Base-by-base conservation (phyloP, 352 stramenopile genomes). In the Phytophthora pini region DNA sequence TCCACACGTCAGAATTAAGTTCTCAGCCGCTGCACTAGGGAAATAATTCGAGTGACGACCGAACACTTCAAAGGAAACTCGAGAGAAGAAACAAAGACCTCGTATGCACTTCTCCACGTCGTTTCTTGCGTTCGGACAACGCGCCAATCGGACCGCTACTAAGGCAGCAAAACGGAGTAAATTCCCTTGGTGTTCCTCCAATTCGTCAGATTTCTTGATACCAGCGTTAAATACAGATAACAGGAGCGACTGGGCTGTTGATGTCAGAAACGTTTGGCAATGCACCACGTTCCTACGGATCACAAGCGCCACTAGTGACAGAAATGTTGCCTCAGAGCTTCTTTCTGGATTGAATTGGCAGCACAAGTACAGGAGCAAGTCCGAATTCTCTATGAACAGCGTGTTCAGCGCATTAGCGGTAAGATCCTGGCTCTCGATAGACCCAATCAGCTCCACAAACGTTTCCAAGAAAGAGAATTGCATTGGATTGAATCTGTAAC, bases 41-140 rank as follows among this genome's bases (percentile, higher is more conserved):
- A 67, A 67, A 36, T 12, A 36, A 3, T 17, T 22, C 15, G 56
- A 22, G 5, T 36, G 63, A 10, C 44, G 26, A 6, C 43, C 39
- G 31, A 67, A 71, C 5, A 71, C 6, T 38, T 71, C 63, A 8
- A 57, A 71, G 7, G 56, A 46, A 11, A 71, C 39, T 27, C 56
- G 56, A 2, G 63, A 67, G n/a, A 67, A 71, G n/a, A 67, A 29
- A 0, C 17, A 3, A 1, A 71, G 49, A 4, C 20, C 40, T 34
- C 43, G 15, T 13, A 40, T 31, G 12, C 32, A 15, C 6, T 39
- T 36, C 1, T 41, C 13, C 5, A 29, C 3, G 20, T 53, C 20
- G 5, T 39, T 41, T 4, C 10, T 38, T 20, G 32, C 3, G 45
- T 26, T 39, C 4, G 63, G 45, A 17, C 49, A 57, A 4, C 63